These are phyloP conservation scores for Umbellularia californica DNA, from an alignment of 164 flowering plant species.

Conservation along the genomic window DNA sequence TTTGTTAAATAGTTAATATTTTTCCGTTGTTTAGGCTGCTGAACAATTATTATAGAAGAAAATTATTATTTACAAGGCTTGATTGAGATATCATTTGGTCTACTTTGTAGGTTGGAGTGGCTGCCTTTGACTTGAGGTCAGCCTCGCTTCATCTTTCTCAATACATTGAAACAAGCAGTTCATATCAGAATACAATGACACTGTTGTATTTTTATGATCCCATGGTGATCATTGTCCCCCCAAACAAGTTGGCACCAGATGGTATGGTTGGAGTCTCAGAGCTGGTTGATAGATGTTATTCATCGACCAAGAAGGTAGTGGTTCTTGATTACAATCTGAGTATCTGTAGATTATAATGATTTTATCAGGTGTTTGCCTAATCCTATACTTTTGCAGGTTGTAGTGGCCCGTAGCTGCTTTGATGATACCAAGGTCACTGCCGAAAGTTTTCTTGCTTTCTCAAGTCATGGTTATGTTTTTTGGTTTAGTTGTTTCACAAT, in stretches of 20 bases:
- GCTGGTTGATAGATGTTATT: conserved; percentile 61
- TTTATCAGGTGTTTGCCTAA: neutral
- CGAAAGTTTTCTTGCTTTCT: conserved; percentile 9
- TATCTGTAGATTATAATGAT: neutral
- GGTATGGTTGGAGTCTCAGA: conserved; percentile 91
- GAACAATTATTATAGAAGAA: neutral
- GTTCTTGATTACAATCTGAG: neutral
- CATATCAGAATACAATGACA: conserved; percentile 91
- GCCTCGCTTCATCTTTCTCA: conserved; percentile 97
- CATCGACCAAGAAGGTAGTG: conserved; percentile 68
- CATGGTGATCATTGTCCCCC: conserved; percentile 75
- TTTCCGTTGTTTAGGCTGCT: neutral
- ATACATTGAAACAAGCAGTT: conserved; percentile 92
- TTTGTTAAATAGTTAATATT: neutral
- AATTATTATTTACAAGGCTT: neutral
- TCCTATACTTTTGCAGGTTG: conserved; percentile 43
- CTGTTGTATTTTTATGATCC: conserved; percentile 91
- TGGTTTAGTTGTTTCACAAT: neutral
- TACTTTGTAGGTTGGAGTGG: conserved; percentile 77
- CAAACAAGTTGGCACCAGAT: conserved; percentile 85
- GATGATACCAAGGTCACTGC: conserved; percentile 90
- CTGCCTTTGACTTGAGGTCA: conserved; percentile 90
- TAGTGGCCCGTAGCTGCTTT: conserved; percentile 86
- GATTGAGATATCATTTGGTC: neutral
- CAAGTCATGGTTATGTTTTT: conserved; percentile 1